Evolutionary conservation across 148 eudicot genomes (phyloP).

Genomic region (Limonium bicolor): DNA sequence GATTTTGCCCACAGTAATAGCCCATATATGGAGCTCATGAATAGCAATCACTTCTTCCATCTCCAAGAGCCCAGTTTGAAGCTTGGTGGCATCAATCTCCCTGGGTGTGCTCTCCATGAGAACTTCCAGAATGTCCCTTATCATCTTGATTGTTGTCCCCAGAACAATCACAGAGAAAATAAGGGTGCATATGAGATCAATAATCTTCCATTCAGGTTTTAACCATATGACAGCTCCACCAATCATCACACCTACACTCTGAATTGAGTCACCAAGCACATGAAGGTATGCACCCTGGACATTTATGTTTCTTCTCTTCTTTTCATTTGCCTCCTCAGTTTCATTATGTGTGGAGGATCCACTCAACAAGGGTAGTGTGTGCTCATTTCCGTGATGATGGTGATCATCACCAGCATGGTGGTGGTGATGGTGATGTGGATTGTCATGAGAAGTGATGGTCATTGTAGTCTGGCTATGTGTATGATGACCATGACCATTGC

Average conservation of each 20-base stretch:
- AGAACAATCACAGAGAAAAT: constrained; percentile 33
- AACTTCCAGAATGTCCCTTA: constrained; percentile 20
- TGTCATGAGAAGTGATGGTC: not conserved
- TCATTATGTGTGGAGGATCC: not conserved
- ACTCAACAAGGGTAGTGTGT: constrained; percentile 16
- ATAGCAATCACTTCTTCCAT: constrained; percentile 37
- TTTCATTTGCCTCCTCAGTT: constrained; percentile 9
- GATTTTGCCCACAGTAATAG: constrained; percentile 39
- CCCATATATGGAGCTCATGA: constrained; percentile 65
- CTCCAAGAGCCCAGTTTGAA: constrained; percentile 24
- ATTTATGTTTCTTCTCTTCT: constrained; percentile 34
- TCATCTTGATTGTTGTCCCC: constrained; percentile 31
- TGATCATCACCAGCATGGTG: constrained; percentile 10
- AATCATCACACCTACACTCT: constrained; percentile 50
- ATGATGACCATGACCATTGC: constrained; percentile 7
- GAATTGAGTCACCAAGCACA: constrained; percentile 40
- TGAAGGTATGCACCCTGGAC: constrained; percentile 60
- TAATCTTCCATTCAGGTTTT: constrained; percentile 36
- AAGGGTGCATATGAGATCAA: constrained; percentile 52
- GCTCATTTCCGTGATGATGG: constrained; percentile 15
- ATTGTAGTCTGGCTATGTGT: constrained; percentile 5
- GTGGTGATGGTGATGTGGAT: constrained; percentile 12
- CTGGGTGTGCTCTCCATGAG: constrained; percentile 56
- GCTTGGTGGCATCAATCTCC: constrained; percentile 27
- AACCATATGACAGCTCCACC: constrained; percentile 38